A percentile compares a stretch with the other conserved stretches of the same genome.
Evolutionary conservation across 805 yeast species (phyloP).

Genomic region (Kockiozyma suomiensis): DNA sequence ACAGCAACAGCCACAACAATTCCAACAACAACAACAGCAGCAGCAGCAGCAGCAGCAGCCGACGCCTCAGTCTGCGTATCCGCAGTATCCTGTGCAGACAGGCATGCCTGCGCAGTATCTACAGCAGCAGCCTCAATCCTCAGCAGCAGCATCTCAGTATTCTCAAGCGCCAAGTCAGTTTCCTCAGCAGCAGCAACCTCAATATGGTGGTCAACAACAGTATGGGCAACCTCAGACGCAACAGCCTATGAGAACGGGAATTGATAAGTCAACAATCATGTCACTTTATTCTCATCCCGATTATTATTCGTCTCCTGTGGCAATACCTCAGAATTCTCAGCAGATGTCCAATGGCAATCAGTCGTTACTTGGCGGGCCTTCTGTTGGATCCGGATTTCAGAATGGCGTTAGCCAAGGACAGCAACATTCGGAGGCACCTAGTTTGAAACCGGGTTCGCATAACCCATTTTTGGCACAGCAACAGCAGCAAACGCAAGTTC

Average conservation of each 20-base stretch:
- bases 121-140: constrained; percentile 18
- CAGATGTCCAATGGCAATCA: constrained; percentile 14
- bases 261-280: constrained; percentile 31
- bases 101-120: constrained; percentile 16
- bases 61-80: constrained; percentile 7
- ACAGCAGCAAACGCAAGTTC: constrained; percentile 2
- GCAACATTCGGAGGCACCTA: neutral
- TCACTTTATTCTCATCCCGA: constrained; percentile 34
- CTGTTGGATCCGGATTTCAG: constrained; percentile 3
- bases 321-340: constrained; percentile 20
- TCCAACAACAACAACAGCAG: constrained; percentile 1
- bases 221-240: constrained; percentile 19
- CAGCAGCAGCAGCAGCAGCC: constrained; percentile 4
- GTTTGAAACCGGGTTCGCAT: constrained; percentile 23
- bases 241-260: constrained; percentile 29
- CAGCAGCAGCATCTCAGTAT: neutral
- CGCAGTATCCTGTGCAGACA: constrained; percentile 9
- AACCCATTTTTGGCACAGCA: constrained; percentile 29
- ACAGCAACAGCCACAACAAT: constrained; percentile 6
- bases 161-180: neutral
- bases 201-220: constrained; percentile 21
- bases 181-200: constrained; percentile 14
- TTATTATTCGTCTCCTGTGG: constrained; percentile 30
- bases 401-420: neutral
- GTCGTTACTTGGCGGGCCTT: constrained; percentile 14